These are phyloP conservation scores for Cardiosporidium cionae DNA, from an alignment of 169 alveolate genomes.

Conservation along the genomic window DNA sequence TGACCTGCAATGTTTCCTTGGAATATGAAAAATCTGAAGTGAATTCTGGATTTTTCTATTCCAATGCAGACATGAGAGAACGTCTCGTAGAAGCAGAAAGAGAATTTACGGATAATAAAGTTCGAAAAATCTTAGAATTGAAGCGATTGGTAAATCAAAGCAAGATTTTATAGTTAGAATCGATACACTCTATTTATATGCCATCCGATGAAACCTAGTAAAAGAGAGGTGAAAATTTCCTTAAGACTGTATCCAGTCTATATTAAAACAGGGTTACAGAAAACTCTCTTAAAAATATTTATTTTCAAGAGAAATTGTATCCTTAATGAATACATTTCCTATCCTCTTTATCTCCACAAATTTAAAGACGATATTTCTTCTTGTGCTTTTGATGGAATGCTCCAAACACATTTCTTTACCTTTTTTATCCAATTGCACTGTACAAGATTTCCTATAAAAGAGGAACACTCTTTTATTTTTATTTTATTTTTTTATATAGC, in stretches of 20 bases:
- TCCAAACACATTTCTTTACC: too few species aligned
- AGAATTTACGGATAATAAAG: constrained; percentile 93
- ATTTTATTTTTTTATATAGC: neutral
- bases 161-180: neutral
- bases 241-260: neutral
- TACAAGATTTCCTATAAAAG: too few species aligned
- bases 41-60: constrained; percentile 92
- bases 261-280: neutral
- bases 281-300: too few species aligned
- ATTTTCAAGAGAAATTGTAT: too few species aligned
- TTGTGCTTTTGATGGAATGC: too few species aligned
- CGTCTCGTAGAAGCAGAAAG: constrained; percentile 90
- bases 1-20: constrained; percentile 92
- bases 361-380: too few species aligned
- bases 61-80: constrained; percentile 94
- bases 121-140: constrained; percentile 86
- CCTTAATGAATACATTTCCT: too few species aligned
- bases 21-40: constrained; percentile 99
- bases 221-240: neutral
- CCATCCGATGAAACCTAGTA: too few species aligned
- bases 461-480: neutral
- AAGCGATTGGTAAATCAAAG: constrained; percentile 74
- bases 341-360: too few species aligned
- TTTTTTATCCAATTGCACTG: too few species aligned
- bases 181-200: too few species aligned